Evolutionary conservation across 768 basidiomycete genomes (phyloP), one percentile per base, ranked within the genome.

Genomic region (Tylopilus sp.): DNA sequence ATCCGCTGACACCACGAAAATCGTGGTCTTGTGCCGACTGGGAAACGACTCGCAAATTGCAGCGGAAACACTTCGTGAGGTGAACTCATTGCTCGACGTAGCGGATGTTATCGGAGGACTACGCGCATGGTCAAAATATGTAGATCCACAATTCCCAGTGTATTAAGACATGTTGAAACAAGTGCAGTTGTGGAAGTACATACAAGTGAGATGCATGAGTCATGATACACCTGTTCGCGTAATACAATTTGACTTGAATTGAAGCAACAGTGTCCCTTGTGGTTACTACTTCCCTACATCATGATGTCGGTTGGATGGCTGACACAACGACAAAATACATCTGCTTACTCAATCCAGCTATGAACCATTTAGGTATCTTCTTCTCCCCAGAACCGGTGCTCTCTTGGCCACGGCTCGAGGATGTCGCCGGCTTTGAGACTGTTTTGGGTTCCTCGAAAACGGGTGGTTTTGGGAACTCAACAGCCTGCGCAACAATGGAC

Each of bases 21-120:
- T 64, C 17, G 83, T 83, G 53, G 71, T 97, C 17, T 69, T 97
- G 23, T 98, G 95, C 69, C 79, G 91, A 26, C 74, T 92, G 20
- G 95, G 95, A 5, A 98, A 98, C 62, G 95, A 98, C 67, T 95
- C 92, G 1, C 90, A 92, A 66, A 79, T 91, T 18, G 95, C 94
- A 26, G 93, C 83, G 0, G 75, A 82, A 31, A 72, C 69, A 8
- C 59, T 63, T 43, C 60, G 54, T 20, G 66, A 61, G 41, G n/a
- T 56, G 8, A 53, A 52, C 30, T 58, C 62, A 13, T 61, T 46
- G 3, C 53, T 63, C 6, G 59, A 71, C 31, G 72, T 88, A 17
- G 80, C 73, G 59, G 88, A 95, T 68, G 75, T 95, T 4, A 72
- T 89, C 8, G 94, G 95, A 20, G 95, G 95, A 1, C 70, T 97